Evolutionary conservation across 805 yeast genomes (phyloP), one percentile per base, ranked within the genome.

Genomic region (Kodamaea fukazawae): DNA sequence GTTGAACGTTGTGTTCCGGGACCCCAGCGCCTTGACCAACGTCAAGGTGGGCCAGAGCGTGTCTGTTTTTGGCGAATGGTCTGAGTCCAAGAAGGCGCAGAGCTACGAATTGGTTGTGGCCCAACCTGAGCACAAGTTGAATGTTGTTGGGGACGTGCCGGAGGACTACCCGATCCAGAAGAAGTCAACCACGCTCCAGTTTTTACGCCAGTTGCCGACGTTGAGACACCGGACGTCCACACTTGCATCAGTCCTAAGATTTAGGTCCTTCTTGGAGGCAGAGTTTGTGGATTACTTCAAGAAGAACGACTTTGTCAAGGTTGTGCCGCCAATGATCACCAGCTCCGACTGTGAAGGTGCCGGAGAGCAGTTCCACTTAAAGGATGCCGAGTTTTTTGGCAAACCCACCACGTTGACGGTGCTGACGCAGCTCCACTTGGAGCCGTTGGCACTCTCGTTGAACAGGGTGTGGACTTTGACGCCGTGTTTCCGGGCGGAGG

Each of bases 341-440:
- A 71, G 86, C 8, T 79, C 95, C 1, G 99, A 93, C 58, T 91
- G 98, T 57, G 99, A 93, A 64, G 98, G 99, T 12, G 97, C 96
- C 3, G 98, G 98, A 4, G 98, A 93, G 56, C 76, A 86, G 45
- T 93, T 93, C 49, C 65, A 63, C 33, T 63, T 90, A 8, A 71
- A 68, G 32, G 47, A 38, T n/a, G 44, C 44, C 5, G 50, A 55
- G 27, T 87, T 86, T 52, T 86, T 85, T 53, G 87, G 83, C 1
- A 75, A 76, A 42, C 70, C 75, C 3, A 75, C 91, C 0, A 87
- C 73, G 49, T 65, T 93, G 41, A 85, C 98, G 0, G 99, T 93
- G 0, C 88, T 96, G 0, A 81, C 96, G 0, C 99, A 93, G 58
- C 65, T 93, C 41, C 99, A 93, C 61, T 60, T 93, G 16, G 99